phyloP scores from a whole-genome alignment of 768 basidiomycete species.

The Trametes cinnabarina region DNA sequence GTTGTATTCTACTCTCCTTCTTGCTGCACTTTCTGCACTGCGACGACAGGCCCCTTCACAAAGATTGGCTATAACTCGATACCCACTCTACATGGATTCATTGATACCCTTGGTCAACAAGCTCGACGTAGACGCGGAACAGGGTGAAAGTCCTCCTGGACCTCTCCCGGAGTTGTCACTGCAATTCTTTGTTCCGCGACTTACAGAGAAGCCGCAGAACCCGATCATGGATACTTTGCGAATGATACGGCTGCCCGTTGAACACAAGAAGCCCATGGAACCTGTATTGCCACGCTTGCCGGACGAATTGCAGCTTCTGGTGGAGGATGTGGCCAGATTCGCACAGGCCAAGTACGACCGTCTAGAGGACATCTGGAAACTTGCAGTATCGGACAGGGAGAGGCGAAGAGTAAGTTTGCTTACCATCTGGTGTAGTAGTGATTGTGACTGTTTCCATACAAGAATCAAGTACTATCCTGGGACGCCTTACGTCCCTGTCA shows the following conservation, averaged over 20 bases:
- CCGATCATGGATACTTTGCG: slow-evolving; percentile 66
- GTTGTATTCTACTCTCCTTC: too few relatives aligned
- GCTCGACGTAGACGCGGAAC: neutral
- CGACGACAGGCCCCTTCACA: neutral
- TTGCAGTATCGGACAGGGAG: neutral
- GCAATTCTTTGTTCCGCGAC: slow-evolving; percentile 59
- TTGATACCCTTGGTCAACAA: neutral
- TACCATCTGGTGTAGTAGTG: neutral
- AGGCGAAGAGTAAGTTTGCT: neutral
- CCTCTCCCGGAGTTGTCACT: slow-evolving; percentile 20
- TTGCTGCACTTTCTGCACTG: too few relatives aligned
- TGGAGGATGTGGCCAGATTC: slow-evolving; percentile 5
- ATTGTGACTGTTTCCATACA: neutral
- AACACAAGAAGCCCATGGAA: neutral
- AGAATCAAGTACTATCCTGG: slow-evolving; percentile 48
- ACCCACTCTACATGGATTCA: neutral
- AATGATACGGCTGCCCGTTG: slow-evolving; percentile 5
- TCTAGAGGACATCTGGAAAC: slow-evolving; percentile 8
- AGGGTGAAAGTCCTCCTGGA: neutral
- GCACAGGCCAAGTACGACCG: neutral
- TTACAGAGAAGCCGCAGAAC: slow-evolving; percentile 74
- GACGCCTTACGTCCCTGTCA: slow-evolving; percentile 47
- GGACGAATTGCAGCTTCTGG: neutral
- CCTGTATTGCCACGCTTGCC: neutral
- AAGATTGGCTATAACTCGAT: neutral